A percentile compares a stretch with the other conserved stretches of the same genome.
Evolutionary conservation across 192 early-diverging fungal genomes (phyloP).

Genomic region (Podila epicladia): DNA sequence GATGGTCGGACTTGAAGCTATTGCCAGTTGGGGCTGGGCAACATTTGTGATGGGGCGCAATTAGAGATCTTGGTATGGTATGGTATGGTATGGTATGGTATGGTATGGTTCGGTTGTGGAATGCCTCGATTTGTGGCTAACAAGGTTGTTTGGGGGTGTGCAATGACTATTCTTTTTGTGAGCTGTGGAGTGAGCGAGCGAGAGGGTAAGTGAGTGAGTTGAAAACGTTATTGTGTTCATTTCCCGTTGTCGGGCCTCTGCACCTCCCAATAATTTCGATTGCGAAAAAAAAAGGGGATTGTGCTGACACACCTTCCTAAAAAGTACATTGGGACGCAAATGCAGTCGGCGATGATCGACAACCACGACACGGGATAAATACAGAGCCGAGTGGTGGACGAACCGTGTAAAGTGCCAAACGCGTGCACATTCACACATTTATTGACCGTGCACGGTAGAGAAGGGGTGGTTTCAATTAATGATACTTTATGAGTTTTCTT

Average conservation of each 20-base stretch:
- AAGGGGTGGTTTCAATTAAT: no score
- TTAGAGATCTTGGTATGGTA: no score
- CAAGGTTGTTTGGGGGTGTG: no score
- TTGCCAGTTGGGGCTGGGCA: not conserved
- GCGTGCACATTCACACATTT: not conserved
- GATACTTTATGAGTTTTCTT: no score
- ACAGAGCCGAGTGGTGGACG: not conserved
- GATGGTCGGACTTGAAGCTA: not conserved
- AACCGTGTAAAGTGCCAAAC: not conserved
- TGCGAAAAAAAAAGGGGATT: not conserved
- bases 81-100: no score
- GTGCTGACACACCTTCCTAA: constrained; percentile 7
- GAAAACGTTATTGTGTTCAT: not conserved
- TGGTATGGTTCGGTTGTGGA: no score
- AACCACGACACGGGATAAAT: no score
- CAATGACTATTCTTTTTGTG: no score
- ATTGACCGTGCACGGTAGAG: not conserved
- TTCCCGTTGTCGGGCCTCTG: not conserved
- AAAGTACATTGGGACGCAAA: not conserved
- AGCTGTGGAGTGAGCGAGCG: no score
- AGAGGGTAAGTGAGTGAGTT: no score
- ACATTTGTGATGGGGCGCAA: not conserved
- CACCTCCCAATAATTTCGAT: not conserved
- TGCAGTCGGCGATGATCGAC: no score
- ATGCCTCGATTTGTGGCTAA: no score